Evolutionary conservation across 495 filamentous ascomycete genomes (phyloP).

Genomic region (Lasiosphaeria miniovina): DNA sequence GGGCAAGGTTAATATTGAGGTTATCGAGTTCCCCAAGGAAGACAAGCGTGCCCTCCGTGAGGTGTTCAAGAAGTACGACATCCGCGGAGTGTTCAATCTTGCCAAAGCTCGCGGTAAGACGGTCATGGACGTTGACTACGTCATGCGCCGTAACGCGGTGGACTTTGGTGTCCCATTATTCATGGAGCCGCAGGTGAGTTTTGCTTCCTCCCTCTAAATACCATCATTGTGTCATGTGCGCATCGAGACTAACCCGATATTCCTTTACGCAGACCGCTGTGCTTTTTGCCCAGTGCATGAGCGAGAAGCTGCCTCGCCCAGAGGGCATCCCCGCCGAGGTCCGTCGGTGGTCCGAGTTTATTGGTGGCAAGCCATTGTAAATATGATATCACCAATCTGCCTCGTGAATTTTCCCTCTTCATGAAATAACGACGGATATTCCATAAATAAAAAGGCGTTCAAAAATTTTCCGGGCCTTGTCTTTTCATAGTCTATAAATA

Average conservation of each 20-base stretch:
- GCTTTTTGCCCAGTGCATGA: slow-evolving; percentile 95
- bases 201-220: neutral
- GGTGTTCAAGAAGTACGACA: slow-evolving; percentile 96
- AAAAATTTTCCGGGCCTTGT: no score
- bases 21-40: slow-evolving; percentile 95
- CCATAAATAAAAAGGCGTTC: slow-evolving; percentile 13
- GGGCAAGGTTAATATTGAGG: slow-evolving; percentile 67
- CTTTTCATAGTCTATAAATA: no score
- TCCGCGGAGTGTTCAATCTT: slow-evolving; percentile 94
- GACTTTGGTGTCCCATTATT: slow-evolving; percentile 97
- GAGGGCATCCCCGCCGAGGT: slow-evolving; percentile 87
- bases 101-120: slow-evolving; percentile 80
- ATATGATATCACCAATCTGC: slow-evolving; percentile 18
- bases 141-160: slow-evolving; percentile 96
- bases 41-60: slow-evolving; percentile 94
- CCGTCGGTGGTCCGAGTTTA: slow-evolving; percentile 88
- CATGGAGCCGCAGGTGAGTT: slow-evolving; percentile 95
- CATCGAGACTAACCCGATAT: slow-evolving; percentile 24
- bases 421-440: neutral
- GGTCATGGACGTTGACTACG: slow-evolving; percentile 88
- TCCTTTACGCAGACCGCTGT: slow-evolving; percentile 69
- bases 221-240: slow-evolving; percentile 6
- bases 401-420: neutral
- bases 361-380: slow-evolving; percentile 87
- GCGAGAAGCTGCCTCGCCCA: slow-evolving; percentile 80